phyloP scores from a whole-genome alignment of 2,329 filamentous ascomycete genomes.

The Monilinia polystroma region DNA sequence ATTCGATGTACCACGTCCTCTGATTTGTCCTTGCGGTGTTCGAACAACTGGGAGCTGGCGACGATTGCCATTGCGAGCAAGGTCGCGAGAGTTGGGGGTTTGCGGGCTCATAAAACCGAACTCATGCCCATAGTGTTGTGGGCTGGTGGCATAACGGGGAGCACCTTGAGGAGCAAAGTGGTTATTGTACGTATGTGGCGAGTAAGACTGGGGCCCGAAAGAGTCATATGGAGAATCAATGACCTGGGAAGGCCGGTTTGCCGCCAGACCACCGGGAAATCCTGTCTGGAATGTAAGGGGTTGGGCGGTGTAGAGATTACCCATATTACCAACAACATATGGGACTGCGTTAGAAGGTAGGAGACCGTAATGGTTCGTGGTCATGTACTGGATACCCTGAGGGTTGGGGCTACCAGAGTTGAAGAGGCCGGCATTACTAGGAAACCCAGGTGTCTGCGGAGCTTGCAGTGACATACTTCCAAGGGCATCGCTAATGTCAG shows the following conservation, averaged over 20 bases:
- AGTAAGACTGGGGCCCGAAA: conserved; percentile 1
- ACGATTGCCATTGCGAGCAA: conserved; percentile 27
- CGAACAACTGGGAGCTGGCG: conserved; percentile 44
- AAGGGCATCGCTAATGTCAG: conserved; percentile 21
- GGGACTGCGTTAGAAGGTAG: conserved; percentile 18
- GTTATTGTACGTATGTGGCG: conserved; percentile 9
- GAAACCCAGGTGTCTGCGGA: conserved; percentile 21
- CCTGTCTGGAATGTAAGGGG: conserved; percentile 14
- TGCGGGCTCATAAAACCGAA: conserved; percentile 20
- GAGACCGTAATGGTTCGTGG: conserved; percentile 16
- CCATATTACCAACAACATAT: conserved; percentile 15
- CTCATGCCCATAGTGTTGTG: conserved; percentile 9
- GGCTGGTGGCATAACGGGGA: conserved; percentile 9
- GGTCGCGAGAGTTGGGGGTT: conserved; percentile 25
- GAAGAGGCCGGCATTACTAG: conserved; percentile 5
- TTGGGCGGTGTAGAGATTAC: conserved; percentile 23
- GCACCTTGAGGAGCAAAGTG: conserved; percentile 10
- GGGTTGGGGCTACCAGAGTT: conserved; percentile 21
- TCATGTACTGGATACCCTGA: conserved; percentile 22
- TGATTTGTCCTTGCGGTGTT: conserved; percentile 39
- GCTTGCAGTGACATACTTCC: conserved; percentile 22
- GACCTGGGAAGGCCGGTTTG: conserved; percentile 12
- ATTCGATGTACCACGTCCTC: conserved; percentile 45
- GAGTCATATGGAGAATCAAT: conserved; percentile 9
- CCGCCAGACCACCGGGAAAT: conserved; percentile 6